Conservation (phyloP, 2,329 filamentous ascomycete genomes). For the Curvularia lunata region DNA sequence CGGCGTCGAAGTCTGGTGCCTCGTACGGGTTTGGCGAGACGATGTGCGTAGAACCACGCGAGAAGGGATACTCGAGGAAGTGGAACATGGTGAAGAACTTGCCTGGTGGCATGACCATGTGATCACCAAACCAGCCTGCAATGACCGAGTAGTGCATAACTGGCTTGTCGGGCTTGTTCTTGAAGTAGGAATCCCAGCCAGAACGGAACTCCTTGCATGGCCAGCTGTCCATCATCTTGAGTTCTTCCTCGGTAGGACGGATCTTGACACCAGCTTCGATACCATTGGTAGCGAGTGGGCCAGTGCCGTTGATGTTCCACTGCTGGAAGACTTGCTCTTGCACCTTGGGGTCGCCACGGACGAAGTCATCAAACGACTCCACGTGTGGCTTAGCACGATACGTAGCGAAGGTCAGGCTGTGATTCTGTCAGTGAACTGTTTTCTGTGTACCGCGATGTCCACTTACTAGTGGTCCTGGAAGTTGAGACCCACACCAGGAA, state of each 20-base stretch:
- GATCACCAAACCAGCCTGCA: slow-evolving; percentile 58
- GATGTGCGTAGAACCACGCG: slow-evolving; percentile 69
- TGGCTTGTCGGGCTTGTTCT: slow-evolving; percentile 83
- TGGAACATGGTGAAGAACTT: slow-evolving; percentile 77
- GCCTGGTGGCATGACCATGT: slow-evolving; percentile 70
- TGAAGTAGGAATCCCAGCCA: slow-evolving; percentile 83
- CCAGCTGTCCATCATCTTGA: slow-evolving; percentile 72
- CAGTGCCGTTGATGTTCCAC: slow-evolving; percentile 80
- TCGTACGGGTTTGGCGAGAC: slow-evolving; percentile 75
- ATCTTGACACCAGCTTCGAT: slow-evolving; percentile 83
- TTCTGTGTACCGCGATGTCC: not conserved
- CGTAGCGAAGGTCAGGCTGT: slow-evolving; percentile 67
- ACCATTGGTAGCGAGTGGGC: slow-evolving; percentile 77
- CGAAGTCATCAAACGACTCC: slow-evolving; percentile 82
- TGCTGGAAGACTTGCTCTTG: slow-evolving; percentile 78
- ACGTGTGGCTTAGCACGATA: slow-evolving; percentile 76
- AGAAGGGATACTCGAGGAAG: slow-evolving; percentile 29
- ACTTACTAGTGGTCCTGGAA: slow-evolving; percentile 73
- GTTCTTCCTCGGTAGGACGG: slow-evolving; percentile 71
- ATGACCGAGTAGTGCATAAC: slow-evolving; percentile 86
- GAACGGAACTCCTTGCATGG: slow-evolving; percentile 75
- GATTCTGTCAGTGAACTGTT: not conserved
- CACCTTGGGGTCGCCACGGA: slow-evolving; percentile 72
- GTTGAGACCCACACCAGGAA: slow-evolving; percentile 76
- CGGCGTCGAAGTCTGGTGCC: slow-evolving; percentile 76